These are phyloP conservation scores for Tanacetum coccineum DNA, from an alignment of 129 eudicot genomes.

Conservation along the genomic window DNA sequence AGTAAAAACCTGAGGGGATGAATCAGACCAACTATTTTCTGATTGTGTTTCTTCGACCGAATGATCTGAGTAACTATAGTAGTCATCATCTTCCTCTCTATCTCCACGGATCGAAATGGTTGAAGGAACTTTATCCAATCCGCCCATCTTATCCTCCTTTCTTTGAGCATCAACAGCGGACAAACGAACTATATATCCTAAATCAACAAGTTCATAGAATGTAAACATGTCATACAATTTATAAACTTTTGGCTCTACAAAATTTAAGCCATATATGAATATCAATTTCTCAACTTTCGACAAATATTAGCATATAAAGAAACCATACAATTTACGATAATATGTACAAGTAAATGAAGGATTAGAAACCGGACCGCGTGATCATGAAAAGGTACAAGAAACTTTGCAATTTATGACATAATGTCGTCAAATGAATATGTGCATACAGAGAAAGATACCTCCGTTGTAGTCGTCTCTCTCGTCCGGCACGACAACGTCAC, in stretches of 20 bases:
- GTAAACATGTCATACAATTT: neutral
- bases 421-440: neutral
- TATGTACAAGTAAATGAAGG: neutral
- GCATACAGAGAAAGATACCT: slow-evolving; percentile 14
- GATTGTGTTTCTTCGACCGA: slow-evolving; percentile 43
- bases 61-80: slow-evolving; percentile 51
- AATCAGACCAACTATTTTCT: slow-evolving; percentile 53
- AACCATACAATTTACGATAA: neutral
- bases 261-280: neutral
- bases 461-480: slow-evolving; percentile 24
- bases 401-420: neutral
- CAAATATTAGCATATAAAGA: neutral
- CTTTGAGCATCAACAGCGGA: slow-evolving; percentile 38
- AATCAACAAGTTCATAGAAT: neutral
- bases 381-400: slow-evolving; percentile 10
- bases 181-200: slow-evolving; percentile 33
- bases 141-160: slow-evolving; percentile 32
- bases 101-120: slow-evolving; percentile 43
- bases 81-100: slow-evolving; percentile 59
- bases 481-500: slow-evolving; percentile 39
- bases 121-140: slow-evolving; percentile 39
- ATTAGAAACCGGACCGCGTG: neutral
- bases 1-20: slow-evolving; percentile 46
- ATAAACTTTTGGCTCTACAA: neutral
- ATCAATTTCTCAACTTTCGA: too few relatives aligned